Evolutionary conservation across 1,284 basidiomycete genomes (phyloP), one percentile per base, ranked within the genome.

Genomic region (Leccinum holopus): DNA sequence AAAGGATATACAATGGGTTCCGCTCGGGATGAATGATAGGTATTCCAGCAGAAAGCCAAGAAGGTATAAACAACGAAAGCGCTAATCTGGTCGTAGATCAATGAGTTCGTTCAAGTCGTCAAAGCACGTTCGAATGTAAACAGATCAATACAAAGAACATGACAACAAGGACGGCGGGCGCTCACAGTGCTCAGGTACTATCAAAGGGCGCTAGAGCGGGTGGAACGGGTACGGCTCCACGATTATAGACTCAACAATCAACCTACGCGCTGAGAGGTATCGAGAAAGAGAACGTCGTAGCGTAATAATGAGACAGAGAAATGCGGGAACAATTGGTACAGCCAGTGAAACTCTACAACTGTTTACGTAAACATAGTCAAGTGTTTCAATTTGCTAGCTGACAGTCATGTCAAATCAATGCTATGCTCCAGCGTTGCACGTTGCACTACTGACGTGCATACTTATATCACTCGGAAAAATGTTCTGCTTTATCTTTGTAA

Each of bases 61-160:
- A 57, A 63, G 59, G 65, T 72, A 71, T 75, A 59, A 35, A 67
- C 58, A 56, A 58, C 62, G 51, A 59, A 62, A 61, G 39, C 16
- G 55, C 60, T 67, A 65, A 72, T 64, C 63, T 68, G 55, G 62
- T 63, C 60, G 68, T 55, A 39, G 66, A 62, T 57, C 39, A 44
- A 25, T 65, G 59, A 41, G 65, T 71, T 63, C 67, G 70, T 63
- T 49, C 57, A 60, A 70, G 74, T 74, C 64, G 74, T 64, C 61
- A n/a, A 68, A 55, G 63, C 59, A 64, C 65, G 72, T 75, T 74
- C 47, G 47, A 60, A 55, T 49, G 63, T 59, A 73, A 73, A 73
- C 66, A 73, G 53, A 66, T 72, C 73, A 73, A 76, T 16, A 76
- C 75, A 76, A 72, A 57, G 49, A 9, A 18, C 52, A 68, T 61